phyloP scores from a whole-genome alignment of 768 basidiomycete species.

The Myochromella boudieri region DNA sequence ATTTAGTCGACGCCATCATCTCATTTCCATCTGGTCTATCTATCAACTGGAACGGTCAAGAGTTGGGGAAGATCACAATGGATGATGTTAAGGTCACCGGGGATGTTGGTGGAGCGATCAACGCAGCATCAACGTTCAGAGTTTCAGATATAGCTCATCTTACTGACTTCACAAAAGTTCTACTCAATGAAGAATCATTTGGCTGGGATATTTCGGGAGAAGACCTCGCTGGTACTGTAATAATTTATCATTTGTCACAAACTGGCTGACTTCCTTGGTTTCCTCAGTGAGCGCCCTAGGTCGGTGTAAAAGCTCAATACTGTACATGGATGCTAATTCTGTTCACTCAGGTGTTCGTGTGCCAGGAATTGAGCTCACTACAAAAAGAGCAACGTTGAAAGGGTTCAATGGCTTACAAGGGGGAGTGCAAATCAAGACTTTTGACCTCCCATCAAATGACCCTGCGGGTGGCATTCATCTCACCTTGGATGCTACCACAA shows the following conservation, averaged over 20 bases:
- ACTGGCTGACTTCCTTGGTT: too few species aligned
- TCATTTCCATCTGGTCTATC: constrained; percentile 61
- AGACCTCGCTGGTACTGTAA: constrained; percentile 54
- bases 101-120: constrained; percentile 63
- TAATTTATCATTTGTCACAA: neutral
- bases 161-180: constrained; percentile 64
- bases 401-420: constrained; percentile 69
- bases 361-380: constrained; percentile 49
- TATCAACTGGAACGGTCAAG: constrained; percentile 57
- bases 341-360: constrained; percentile 51
- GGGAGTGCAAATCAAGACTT: constrained; percentile 62
- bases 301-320: constrained; percentile 18
- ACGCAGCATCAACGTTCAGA: constrained; percentile 52
- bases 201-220: constrained; percentile 68
- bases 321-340: neutral
- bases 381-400: constrained; percentile 61
- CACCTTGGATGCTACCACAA: constrained; percentile 56
- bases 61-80: constrained; percentile 62
- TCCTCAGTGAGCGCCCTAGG: constrained; percentile 59
- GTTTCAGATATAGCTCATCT: constrained; percentile 58
- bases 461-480: constrained; percentile 71
- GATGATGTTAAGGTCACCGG: constrained; percentile 54
- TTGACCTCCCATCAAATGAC: constrained; percentile 70
- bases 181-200: constrained; percentile 66
- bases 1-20: constrained; percentile 64